Percentiles rank a stretch among this genome's conserved stretches.
phyloP scores from a whole-genome alignment of 225 moss, liverwort and hornwort genomes.

The Pleurozium schreberi region DNA sequence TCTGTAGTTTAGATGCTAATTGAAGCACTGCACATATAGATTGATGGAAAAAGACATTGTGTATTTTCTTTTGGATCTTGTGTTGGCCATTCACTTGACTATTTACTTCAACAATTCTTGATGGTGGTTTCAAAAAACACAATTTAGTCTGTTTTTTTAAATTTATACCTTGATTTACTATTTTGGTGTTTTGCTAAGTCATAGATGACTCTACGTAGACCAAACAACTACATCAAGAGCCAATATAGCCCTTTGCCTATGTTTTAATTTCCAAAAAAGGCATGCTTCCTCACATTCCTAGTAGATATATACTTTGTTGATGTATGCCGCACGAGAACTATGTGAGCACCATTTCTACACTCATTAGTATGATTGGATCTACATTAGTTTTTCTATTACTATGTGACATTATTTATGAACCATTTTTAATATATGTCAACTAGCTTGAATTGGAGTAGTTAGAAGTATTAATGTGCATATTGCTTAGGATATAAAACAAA shows the following conservation, averaged over 20 bases:
- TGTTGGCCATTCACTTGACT: fast-evolving
- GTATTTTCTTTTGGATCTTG: neutral
- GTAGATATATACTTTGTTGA: neutral
- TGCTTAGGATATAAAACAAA: neutral
- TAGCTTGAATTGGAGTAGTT: neutral
- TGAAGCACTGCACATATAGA: neutral
- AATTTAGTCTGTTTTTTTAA: neutral
- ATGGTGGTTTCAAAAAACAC: neutral
- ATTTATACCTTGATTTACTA: neutral
- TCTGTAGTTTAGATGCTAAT: neutral
- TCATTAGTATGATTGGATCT: neutral
- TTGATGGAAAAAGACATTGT: neutral
- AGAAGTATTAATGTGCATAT: neutral
- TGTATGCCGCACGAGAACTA: neutral
- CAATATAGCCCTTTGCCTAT: neutral
- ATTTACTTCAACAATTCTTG: neutral
- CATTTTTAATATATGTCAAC: neutral
- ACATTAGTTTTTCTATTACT: neutral
- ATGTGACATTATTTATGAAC: neutral
- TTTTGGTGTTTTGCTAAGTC: neutral
- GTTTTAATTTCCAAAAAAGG: neutral
- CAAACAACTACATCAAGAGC: neutral
- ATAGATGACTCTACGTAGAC: neutral
- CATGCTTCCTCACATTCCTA: neutral
- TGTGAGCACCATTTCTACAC: neutral